These are phyloP conservation scores for Dioscorea zingiberensis DNA, from an alignment of 106 monocot genomes.

Conservation along the genomic window DNA sequence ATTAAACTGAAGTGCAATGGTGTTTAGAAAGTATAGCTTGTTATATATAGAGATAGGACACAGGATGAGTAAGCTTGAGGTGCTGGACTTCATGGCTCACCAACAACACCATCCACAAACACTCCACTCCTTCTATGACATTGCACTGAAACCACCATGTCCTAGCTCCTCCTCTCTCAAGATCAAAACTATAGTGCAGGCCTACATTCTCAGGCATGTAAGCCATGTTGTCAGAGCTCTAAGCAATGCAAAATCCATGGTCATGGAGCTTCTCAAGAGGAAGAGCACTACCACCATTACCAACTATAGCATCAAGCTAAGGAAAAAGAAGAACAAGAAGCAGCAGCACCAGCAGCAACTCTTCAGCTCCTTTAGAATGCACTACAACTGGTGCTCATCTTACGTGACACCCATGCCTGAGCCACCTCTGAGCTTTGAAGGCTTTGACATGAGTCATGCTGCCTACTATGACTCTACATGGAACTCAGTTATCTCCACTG, in stretches of 20 bases:
- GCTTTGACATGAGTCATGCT: conserved; percentile 2
- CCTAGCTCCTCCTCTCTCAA: conserved; percentile 33
- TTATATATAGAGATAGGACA: conserved; percentile 13
- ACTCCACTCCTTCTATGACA: conserved; percentile 12
- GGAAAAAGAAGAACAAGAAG: conserved; percentile 20
- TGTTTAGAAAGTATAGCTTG: not conserved
- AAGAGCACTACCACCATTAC: not conserved
- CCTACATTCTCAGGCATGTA: conserved; percentile 26
- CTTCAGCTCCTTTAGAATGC: conserved; percentile 13
- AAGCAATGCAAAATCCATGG: conserved; percentile 22
- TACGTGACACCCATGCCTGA: conserved; percentile 40
- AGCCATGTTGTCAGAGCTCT: conserved; percentile 34
- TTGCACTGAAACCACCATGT: conserved; percentile 10
- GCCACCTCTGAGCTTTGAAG: conserved; percentile 15
- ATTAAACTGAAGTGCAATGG: not conserved
- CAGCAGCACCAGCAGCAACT: conserved; percentile 10
- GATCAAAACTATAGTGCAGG: conserved; percentile 44
- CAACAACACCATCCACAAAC: conserved; percentile 12
- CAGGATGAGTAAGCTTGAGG: too few relatives aligned
- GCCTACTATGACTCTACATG: conserved; percentile 50
- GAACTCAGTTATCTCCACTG: conserved; percentile 40
- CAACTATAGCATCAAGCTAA: conserved; percentile 8
- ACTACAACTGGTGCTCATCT: conserved; percentile 31
- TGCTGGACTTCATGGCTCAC: conserved; percentile 32
- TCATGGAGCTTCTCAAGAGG: conserved; percentile 27